Evolutionary conservation across 306 rosid species (phyloP), one percentile per base, ranked within the genome.

Genomic region (Pyrus bretschneideri): DNA sequence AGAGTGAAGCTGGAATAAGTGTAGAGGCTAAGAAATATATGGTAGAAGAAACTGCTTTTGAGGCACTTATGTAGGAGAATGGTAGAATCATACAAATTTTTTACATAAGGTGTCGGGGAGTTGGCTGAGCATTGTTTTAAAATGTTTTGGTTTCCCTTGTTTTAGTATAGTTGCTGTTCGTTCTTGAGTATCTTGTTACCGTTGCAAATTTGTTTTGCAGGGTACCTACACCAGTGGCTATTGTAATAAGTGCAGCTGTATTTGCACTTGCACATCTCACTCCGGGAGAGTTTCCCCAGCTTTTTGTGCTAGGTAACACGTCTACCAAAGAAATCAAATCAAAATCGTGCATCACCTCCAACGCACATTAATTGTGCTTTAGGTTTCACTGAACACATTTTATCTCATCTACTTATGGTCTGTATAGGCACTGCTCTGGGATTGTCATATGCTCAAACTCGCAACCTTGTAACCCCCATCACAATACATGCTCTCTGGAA

Each of bases 191-290:
- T 45, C 67, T 38, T 60, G 55, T 61, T 25, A 21, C 44, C 75
- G 59, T 67, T 27, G 1, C 9, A 6, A 58, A n/a, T 73, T 71
- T 27, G 40, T 78, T 70, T 76, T 81, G 80, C 85, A 96, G 99
- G 99, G 93, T 88, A 73, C 98, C 97, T 77, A 91, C 97, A 4
- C 99, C 98, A 5, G 83, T 92, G 81, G 99, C 97, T 73, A 84
- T 92, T 45, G 25, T 89, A 62, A 74, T 96, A 44, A 91, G 93
- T 44, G 96, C 97, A 51, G 87, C 97, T 67, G 91, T 88, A 38
- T 96, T 96, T 75, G 90, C 99, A 68, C 91, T 96, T 67, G 97
- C 99, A 6, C 99, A 96, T 92, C 91, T 92, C 78, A 96, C 98
- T 82, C 99, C 98, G 2, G 98, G 98, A 77, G 91, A 96, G 84